These are phyloP conservation scores for Globisporangium spinosum DNA, from an alignment of 352 stramenopile species.

Conservation along the genomic window DNA sequence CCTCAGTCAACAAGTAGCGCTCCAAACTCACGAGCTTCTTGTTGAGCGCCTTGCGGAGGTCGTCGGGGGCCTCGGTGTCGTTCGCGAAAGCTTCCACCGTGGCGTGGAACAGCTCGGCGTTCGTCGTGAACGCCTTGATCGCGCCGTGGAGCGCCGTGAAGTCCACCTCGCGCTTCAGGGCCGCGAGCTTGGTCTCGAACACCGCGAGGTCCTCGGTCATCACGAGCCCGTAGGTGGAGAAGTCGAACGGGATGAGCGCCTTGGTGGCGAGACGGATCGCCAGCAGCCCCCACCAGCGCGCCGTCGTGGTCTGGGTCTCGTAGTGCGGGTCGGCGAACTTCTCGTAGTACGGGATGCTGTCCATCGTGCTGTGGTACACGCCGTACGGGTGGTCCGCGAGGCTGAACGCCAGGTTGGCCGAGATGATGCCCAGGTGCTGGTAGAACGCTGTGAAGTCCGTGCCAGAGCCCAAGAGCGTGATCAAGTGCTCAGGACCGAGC, in stretches of 20 bases:
- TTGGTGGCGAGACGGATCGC: constrained; percentile 53
- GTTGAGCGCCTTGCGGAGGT: constrained; percentile 35
- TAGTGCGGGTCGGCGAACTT: constrained; percentile 54
- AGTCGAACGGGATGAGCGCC: constrained; percentile 63
- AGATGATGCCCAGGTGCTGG: constrained; percentile 79
- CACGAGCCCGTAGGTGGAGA: constrained; percentile 51
- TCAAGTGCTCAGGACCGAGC: constrained; percentile 34
- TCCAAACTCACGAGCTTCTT: constrained; percentile 49
- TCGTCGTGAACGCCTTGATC: constrained; percentile 39
- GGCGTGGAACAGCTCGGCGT: constrained; percentile 31
- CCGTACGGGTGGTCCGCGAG: constrained; percentile 40
- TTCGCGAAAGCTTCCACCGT: constrained; percentile 4
- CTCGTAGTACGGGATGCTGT: constrained; percentile 72
- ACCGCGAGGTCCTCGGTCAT: constrained; percentile 46
- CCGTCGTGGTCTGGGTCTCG: constrained; percentile 40
- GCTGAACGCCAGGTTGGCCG: constrained; percentile 58
- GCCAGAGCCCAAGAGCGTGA: constrained; percentile 47
- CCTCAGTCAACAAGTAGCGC: constrained; percentile 33
- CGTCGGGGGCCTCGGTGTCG: not conserved
- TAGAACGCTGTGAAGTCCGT: constrained; percentile 78
- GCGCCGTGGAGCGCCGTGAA: constrained; percentile 32
- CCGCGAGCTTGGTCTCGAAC: constrained; percentile 24
- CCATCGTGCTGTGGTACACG: constrained; percentile 85
- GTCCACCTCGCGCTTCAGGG: constrained; percentile 26
- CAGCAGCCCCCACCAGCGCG: constrained; percentile 62